Conservation (phyloP, 176 grass and related monocot genomes). For the barley (Hordeum vulgare) region MorexV3_pseudomolecules_assembly NC_058522.1:523632357-523632856, state of each 20-base stretch:
- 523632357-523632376: too few species aligned
- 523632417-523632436: constrained; percentile 6
- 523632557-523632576: constrained; percentile 15
- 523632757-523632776: too few species aligned
- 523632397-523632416: too few species aligned
- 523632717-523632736: background rate
- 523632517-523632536: background rate
- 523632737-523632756: background rate
- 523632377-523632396: too few species aligned
- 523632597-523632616: background rate
- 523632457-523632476: background rate
- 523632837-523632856: constrained; percentile 23
- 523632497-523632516: constrained; percentile 7
- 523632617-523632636: background rate
- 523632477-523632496: too few species aligned
- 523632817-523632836: constrained; percentile 24
- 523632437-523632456: background rate
- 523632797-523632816: constrained; percentile 31
- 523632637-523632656: background rate
- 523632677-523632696: constrained; percentile 42
- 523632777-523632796: too few species aligned
- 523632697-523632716: constrained; percentile 33
- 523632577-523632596: background rate
- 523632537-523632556: background rate
- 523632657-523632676: constrained; percentile 1